Base-by-base conservation (phyloP, 2,329 filamentous ascomycete species). In the Talaromyces amestolkiae region DNA sequence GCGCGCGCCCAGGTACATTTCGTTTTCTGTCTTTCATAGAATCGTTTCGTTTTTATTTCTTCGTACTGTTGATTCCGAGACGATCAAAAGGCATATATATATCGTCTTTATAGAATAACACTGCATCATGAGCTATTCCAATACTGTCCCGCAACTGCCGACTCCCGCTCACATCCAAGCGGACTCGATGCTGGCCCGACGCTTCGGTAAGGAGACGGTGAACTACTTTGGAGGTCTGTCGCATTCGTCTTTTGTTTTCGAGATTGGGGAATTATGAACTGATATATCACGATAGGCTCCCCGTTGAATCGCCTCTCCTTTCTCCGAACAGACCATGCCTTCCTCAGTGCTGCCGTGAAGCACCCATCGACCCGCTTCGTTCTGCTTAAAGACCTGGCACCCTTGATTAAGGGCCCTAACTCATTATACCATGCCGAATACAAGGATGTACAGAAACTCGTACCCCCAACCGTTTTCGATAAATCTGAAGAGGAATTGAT, bases 341-440 rank as follows among this genome's bases (percentile, higher is more conserved):
- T 83, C 70, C 76, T 84, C 49, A 78, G 78, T n/a, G 74, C 76
- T 51, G 82, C 82, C 24, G 72, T 84, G 62, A 78, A 76, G 59
- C 82, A 84, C 69, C 78, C 80, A 4, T 76, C 79, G 4, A 75
- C 81, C 43, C 78, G 75, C 35, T 96, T 97, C 79, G 78, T 99
- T 58, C 85, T 94, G 56, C 86, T 97, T 77, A 89, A 93, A 75
- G 82, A 91, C 72, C 86, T 97, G 63, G 87, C 89, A 31, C 93
- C 94, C 1, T 84, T 97, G 22, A 83, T 89, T 31, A 83, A 83
- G 66, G 83, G 87, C 41, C 79, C 83, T 7, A 77, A 85, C 9
- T 82, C 86, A 37, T 84, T 97, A 47, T 88, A 88, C 54, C 91
- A 88, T 72, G 88, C 89, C 53, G 83, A 83, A 11, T 89, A 87